These are phyloP conservation scores for Bruguiera sexangula DNA, from an alignment of 345 rosid genomes.

Conservation along the genomic window DNA sequence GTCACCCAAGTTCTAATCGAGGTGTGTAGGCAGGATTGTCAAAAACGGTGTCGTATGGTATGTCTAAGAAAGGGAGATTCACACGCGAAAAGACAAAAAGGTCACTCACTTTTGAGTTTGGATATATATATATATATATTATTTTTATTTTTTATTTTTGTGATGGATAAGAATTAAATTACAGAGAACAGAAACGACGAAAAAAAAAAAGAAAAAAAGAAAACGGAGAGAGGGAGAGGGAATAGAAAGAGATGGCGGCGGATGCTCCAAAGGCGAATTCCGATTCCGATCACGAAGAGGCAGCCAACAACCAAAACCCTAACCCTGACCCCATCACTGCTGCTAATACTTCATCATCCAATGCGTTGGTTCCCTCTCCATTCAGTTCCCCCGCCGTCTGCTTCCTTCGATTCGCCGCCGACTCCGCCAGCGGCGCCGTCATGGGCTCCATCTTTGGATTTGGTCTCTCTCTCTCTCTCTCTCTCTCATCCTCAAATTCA, in stretches of 20 bases:
- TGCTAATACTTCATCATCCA: slow-evolving; percentile 25
- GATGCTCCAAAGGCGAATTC: slow-evolving; percentile 26
- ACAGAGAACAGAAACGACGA: not conserved
- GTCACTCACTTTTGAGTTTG: too few relatives aligned
- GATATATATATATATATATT: too few relatives aligned
- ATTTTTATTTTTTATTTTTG: too few relatives aligned
- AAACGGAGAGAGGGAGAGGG: not conserved
- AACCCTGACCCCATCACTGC: slow-evolving; percentile 21
- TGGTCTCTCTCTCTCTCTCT: slow-evolving; percentile 35
- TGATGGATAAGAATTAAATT: too few relatives aligned
- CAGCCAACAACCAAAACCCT: too few relatives aligned
- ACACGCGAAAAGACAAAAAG: too few relatives aligned
- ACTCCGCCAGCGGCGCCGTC: slow-evolving; percentile 83
- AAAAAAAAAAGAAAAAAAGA: not conserved
- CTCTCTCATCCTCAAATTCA: not conserved
- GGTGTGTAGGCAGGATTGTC: slow-evolving; percentile 32
- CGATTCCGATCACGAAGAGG: slow-evolving; percentile 12
- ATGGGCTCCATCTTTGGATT: slow-evolving; percentile 86
- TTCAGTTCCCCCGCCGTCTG: slow-evolving; percentile 56
- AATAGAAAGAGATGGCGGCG: slow-evolving; percentile 10
- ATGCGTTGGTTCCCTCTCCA: slow-evolving; percentile 45
- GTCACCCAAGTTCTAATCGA: slow-evolving; percentile 76
- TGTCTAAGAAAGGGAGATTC: too few relatives aligned
- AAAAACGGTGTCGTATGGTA: too few relatives aligned
- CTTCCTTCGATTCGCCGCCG: slow-evolving; percentile 62